Base-by-base conservation (phyloP, 2,329 filamentous ascomycete species). In the Apiospora rasikravindrae region DNA sequence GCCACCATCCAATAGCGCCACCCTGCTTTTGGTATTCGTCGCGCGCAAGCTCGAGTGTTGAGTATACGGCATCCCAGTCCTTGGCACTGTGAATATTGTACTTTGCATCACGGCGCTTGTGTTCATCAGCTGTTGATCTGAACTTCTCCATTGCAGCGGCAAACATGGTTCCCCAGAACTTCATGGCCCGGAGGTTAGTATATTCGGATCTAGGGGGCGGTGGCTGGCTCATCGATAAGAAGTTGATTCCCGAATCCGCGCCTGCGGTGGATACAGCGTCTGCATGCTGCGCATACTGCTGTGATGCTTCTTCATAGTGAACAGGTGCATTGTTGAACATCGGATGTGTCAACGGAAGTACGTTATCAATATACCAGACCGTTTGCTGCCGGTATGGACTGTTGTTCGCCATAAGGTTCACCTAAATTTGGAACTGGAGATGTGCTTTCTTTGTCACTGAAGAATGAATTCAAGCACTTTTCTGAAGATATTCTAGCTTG, bases 11-110 rank as follows among this genome's bases (percentile, higher is more conserved):
- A 6, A 69, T 24, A 19, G 37, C 10, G 10, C 72, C 72, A 5
- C 53, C 67, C 8, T 37, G 37, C 14, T 67, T 29, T 19, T 73
- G 33, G 45, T 73, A 73, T 7, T 68, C 44, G 11, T 67, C 33
- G 19, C 67, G 66, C 1, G 72, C 53, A n/a, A 13, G 19, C 47
- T 73, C 67, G 7, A 73, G 70, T 0, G 51, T 67, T 8, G 57
- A 33, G 33, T 72, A 72, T 11, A 72, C 24, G 4, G 42, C 37
- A 26, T 69, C 69, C 71, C 69, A 72, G 33, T 71, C 45, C 8
- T 13, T 10, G 22, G 61, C 69, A 2, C 61, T 22, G 5, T 69
- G 71, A 14, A 72, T 71, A 47, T 14, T 70, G 24, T 64, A 70
- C n/a, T 42, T 7, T n/a, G n/a, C n/a, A n/a, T 64, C 33, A 22